Evolutionary conservation across 768 basidiomycete species (phyloP), one percentile per base, ranked within the genome.

Genomic region (Tephrocybe rancida): DNA sequence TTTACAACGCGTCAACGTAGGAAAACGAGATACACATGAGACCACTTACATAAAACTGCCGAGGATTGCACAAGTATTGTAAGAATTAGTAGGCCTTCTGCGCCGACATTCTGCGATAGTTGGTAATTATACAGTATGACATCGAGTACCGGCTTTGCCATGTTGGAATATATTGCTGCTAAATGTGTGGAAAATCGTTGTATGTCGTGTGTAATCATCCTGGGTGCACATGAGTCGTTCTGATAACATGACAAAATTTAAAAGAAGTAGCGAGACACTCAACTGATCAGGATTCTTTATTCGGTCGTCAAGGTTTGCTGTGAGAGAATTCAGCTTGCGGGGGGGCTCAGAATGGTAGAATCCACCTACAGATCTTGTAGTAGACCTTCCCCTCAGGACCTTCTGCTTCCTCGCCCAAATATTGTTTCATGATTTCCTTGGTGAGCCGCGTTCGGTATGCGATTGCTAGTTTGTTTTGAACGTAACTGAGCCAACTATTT

Each of bases 241-340:
- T 35, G 37, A n/a, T 25, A 58, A 27, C 22, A 25, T n/a, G n/a
- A n/a, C n/a, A n/a, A n/a, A n/a, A n/a, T n/a, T n/a, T n/a, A n/a
- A n/a, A n/a, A n/a, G n/a, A 29, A 26, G 5, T 44, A 35, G 29
- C 32, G n/a, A 27, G 54, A 35, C 19, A 65, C 81, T 61, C 50
- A 62, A 90, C 89, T 97, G 94, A 67, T 98, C 95, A 14, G 92
- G 89, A 61, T 98, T 97, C 77, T 94, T 94, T 45, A 98, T 94
- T 45, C 96, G 79, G 66, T 98, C 96, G 65, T 98, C 95, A 61
- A 98, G 72, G 67, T 97, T 97, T 39, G 91, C 94, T 92, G 63
- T 21, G 50, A 14, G 48, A 30, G n/a, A 14, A 53, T 21, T 57
- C 46, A 53, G n/a, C 25, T 29, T 21, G 6, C n/a, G 13, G 8